These are phyloP conservation scores for Panellus pusillus DNA, from an alignment of 768 basidiomycete genomes.

Conservation along the genomic window DNA sequence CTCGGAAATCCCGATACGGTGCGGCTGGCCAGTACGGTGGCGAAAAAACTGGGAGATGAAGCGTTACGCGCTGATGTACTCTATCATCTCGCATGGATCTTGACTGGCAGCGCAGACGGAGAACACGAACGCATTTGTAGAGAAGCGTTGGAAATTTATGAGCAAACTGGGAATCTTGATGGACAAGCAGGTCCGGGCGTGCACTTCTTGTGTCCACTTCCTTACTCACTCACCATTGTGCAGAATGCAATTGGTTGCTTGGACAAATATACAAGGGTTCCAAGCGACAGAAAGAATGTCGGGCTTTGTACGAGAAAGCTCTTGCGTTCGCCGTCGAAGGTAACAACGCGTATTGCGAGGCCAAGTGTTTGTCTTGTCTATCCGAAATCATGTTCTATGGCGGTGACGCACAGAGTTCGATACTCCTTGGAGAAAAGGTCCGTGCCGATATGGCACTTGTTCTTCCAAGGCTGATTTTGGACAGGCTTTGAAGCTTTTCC, in stretches of 20 bases:
- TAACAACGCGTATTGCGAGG: conserved; percentile 17
- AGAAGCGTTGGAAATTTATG: conserved; percentile 19
- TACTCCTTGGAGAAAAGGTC: conserved; percentile 14
- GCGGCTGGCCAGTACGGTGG: conserved; percentile 7
- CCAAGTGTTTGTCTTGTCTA: conserved; percentile 19
- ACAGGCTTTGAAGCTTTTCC: conserved; percentile 20
- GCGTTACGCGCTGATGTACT: conserved; percentile 15
- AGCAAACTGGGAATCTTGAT: conserved; percentile 8
- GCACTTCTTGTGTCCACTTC: background rate
- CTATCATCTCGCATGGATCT: conserved; percentile 17
- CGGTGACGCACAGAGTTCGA: conserved; percentile 10
- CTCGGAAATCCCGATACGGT: conserved; percentile 20
- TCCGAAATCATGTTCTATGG: conserved; percentile 17
- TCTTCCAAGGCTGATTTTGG: background rate
- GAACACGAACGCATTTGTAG: conserved; percentile 18
- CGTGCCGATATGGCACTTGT: background rate
- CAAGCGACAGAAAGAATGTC: conserved; percentile 19
- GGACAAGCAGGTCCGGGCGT: conserved; percentile 17
- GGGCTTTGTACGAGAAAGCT: conserved; percentile 14
- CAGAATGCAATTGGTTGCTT: conserved; percentile 21
- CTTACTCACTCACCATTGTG: background rate
- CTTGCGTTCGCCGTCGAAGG: conserved; percentile 15
- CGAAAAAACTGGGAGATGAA: conserved; percentile 13
- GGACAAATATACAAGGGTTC: conserved; percentile 17
- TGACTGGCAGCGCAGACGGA: background rate